Percentiles rank a stretch among this genome's conserved stretches.
Conservation (phyloP, 352 stramenopile genomes). For the Phytophthora macrochlamydospora region DNA sequence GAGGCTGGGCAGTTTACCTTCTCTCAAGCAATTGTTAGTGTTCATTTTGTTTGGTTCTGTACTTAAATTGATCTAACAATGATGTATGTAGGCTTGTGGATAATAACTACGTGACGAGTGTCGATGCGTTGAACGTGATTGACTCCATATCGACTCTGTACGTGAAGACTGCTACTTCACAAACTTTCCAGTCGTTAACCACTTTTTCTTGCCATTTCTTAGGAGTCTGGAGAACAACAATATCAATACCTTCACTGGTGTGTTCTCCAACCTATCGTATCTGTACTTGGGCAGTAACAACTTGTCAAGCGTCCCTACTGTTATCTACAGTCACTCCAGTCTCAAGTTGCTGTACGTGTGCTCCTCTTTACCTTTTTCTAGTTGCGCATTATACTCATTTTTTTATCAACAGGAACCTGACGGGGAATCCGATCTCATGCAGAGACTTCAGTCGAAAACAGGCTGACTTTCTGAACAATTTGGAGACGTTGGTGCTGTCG, state of each 20-base stretch:
- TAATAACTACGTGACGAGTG: conserved; percentile 36
- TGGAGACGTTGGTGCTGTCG: conserved; percentile 33
- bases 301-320: conserved; percentile 45
- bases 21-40: conserved; percentile 27
- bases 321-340: conserved; percentile 48
- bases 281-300: conserved; percentile 60
- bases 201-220: not conserved
- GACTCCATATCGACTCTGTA: conserved; percentile 30
- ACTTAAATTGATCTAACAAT: not conserved
- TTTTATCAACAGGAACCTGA: conserved; percentile 26
- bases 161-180: not conserved
- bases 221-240: conserved; percentile 68
- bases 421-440: conserved; percentile 39
- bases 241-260: conserved; percentile 48
- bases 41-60: not conserved
- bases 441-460: conserved; percentile 40
- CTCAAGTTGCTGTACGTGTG: conserved; percentile 44
- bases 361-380: not conserved
- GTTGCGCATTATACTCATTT: conserved; percentile 1
- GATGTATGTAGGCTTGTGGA: conserved; percentile 27
- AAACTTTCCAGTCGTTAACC: not conserved
- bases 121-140: conserved; percentile 23
- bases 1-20: conserved; percentile 16
- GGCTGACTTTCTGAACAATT: conserved; percentile 33
- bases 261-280: conserved; percentile 53